phyloP scores from a whole-genome alignment of 257 asterid species.

The Gynochthodes officinalis region DNA sequence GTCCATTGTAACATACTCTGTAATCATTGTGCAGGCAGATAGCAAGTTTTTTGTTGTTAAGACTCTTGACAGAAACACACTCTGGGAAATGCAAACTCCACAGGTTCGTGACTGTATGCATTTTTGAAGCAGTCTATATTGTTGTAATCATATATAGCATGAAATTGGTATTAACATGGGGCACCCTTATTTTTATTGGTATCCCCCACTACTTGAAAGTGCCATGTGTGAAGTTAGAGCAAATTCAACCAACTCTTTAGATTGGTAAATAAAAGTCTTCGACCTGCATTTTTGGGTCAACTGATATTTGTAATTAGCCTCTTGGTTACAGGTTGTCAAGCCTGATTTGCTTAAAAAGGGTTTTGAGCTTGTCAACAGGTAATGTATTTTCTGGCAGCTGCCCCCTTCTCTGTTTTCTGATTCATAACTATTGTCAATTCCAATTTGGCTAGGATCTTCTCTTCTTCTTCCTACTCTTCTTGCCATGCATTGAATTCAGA shows the following conservation, averaged over 20 bases:
- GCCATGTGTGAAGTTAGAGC: not conserved
- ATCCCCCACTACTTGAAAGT: not conserved
- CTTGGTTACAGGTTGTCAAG: slow-evolving; percentile 62
- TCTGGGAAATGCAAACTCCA: slow-evolving; percentile 99
- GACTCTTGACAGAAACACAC: slow-evolving; percentile 86
- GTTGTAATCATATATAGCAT: not conserved
- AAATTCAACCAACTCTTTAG: not conserved
- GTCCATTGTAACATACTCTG: not conserved
- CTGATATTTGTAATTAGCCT: not conserved
- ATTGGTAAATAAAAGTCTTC: not conserved
- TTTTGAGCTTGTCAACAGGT: slow-evolving; percentile 83
- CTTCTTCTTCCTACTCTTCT: not conserved
- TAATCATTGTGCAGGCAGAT: slow-evolving; percentile 57
- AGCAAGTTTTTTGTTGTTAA: slow-evolving; percentile 71
- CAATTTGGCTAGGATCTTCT: not conserved
- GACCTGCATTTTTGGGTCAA: not conserved
- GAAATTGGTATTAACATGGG: not conserved
- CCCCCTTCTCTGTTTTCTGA: not conserved
- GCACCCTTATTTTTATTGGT: not conserved
- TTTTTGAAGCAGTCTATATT: not conserved
- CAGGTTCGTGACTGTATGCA: slow-evolving; percentile 48
- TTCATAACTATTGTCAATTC: not conserved
- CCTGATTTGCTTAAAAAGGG: slow-evolving; percentile 91
- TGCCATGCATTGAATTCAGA: not conserved
- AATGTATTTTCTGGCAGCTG: not conserved